Evolutionary conservation across 2,329 filamentous ascomycete species (phyloP), one percentile per base, ranked within the genome.

Genomic region (Cladosporium sp.): DNA sequence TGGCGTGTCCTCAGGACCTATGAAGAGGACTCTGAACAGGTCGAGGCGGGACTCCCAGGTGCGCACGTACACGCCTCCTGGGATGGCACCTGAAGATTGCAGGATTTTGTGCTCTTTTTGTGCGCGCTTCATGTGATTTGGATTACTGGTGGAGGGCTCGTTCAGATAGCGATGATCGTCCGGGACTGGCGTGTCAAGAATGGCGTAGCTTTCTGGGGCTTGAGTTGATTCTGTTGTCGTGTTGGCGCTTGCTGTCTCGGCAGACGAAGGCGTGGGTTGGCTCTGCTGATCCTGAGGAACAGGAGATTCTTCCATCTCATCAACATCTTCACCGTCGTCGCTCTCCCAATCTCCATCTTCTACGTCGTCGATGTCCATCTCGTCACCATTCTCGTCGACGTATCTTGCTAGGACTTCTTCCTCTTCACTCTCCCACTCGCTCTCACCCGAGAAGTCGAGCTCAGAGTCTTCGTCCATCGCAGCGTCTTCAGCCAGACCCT

Each of bases 31-130:
- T 10, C 83, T 79, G 9, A 85, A 67, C 8, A 86, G 74, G 65
- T 86, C 82, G 42, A 85, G 75, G 20, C 82, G 75, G 2, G 77
- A 78, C 60, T 85, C 83, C 79, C 82, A 86, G 1, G 80, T 79
- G 34, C 83, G 77, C 2, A 85, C 79, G 62, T 79, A 84, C 47
- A 86, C 82, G 2, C 78, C 78, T 2, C 76, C 69, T 0, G 83
- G 83, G 2, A 86, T 72, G 0, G 81, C 79, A 8, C 56, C 59
- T 12, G 65, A 61, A 12, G 69, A 73, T 12, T 74, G 70, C 0
- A 86, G 73, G n/a, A 85, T 84, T 53, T 77, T 76, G 67, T 84
- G 81, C 64, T 86, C 83, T 65, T 82, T 83, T 15, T 72, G 71
- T 19, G 83, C 78, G 39, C 81, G 77, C 56, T 81, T 80, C 61